These are phyloP conservation scores for Brachypodium distachyon DNA, from an alignment of 202 grass and related monocot species.

Conservation along the genomic window DNA sequence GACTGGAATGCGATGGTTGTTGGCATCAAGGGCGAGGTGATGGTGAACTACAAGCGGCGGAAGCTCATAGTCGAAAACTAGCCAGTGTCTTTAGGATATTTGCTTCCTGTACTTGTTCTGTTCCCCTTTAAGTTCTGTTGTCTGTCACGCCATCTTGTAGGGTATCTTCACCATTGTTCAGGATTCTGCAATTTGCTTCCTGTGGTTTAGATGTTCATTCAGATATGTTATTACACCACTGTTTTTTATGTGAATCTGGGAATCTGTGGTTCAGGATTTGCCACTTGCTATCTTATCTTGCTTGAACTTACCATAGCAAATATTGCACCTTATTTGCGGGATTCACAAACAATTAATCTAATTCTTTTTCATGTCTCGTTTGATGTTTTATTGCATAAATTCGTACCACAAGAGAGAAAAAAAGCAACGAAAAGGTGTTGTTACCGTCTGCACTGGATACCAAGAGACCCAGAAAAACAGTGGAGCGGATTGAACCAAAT, in stretches of 20 bases:
- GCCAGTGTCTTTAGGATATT: not conserved
- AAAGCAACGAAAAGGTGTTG: no score
- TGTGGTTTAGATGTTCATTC: not conserved
- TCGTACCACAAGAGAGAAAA: no score
- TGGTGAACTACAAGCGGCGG: constrained; percentile 80
- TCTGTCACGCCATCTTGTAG: not conserved
- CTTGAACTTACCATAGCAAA: no score
- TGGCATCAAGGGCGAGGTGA: constrained; percentile 81
- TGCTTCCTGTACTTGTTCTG: constrained; percentile 20
- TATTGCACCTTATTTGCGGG: no score
- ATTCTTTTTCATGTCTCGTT: no score
- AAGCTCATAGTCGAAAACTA: constrained; percentile 58
- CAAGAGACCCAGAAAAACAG: not conserved
- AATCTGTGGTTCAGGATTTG: no score
- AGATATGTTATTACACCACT: no score
- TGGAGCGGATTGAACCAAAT: constrained; percentile 1
- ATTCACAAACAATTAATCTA: no score
- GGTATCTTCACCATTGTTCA: constrained; percentile 19
- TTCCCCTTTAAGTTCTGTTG: constrained; percentile 1
- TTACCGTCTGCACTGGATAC: no score
- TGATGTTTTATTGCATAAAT: no score
- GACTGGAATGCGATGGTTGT: constrained; percentile 98
- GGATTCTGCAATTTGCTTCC: constrained; percentile 36
- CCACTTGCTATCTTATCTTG: no score
- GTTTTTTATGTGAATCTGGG: no score